These are phyloP conservation scores for Moniliophthora roreri DNA, from an alignment of 1,284 basidiomycete species.

Conservation along the genomic window DNA sequence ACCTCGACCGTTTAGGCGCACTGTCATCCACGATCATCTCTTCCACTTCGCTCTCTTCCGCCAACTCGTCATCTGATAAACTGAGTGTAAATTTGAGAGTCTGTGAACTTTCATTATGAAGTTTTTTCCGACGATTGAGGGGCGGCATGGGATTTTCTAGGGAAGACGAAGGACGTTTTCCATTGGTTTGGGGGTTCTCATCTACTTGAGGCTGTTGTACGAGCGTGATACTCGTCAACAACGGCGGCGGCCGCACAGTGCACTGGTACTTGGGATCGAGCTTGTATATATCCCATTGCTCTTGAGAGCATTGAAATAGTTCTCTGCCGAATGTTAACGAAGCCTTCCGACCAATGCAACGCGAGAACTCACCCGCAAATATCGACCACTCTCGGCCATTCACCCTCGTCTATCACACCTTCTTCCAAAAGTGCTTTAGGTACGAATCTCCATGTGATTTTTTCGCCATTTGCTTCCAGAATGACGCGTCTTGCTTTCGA, in stretches of 20 bases:
- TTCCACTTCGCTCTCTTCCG: conserved; percentile 47
- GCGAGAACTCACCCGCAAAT: conserved; percentile 61
- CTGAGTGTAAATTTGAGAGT: conserved; percentile 4
- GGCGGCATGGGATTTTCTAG: conserved; percentile 14
- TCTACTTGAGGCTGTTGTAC: conserved; percentile 18
- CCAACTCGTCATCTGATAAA: conserved; percentile 7
- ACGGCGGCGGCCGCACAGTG: conserved; percentile 46
- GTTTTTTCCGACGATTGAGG: conserved; percentile 28
- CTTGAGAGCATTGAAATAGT: conserved; percentile 53
- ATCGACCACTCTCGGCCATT: conserved; percentile 64
- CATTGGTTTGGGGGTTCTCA: conserved; percentile 5
- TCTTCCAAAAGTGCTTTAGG: conserved; percentile 60
- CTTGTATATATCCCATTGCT: conserved; percentile 84
- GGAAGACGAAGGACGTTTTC: conserved; percentile 20
- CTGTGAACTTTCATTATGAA: conserved; percentile 12
- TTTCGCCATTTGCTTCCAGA: conserved; percentile 56
- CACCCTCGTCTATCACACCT: conserved; percentile 60
- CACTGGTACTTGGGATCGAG: conserved; percentile 71
- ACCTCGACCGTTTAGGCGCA: conserved; percentile 12
- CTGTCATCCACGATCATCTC: conserved; percentile 58
- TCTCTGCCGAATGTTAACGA: conserved; percentile 34
- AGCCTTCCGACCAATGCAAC: conserved; percentile 11
- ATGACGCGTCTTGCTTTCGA: conserved; percentile 67
- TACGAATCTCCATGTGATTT: conserved; percentile 69
- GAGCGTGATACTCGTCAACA: conserved; percentile 39